A percentile compares a stretch with the other conserved stretches of the same genome.
Conservation (phyloP, 2,329 filamentous ascomycete species). For the Epicoccum nigrum region DNA sequence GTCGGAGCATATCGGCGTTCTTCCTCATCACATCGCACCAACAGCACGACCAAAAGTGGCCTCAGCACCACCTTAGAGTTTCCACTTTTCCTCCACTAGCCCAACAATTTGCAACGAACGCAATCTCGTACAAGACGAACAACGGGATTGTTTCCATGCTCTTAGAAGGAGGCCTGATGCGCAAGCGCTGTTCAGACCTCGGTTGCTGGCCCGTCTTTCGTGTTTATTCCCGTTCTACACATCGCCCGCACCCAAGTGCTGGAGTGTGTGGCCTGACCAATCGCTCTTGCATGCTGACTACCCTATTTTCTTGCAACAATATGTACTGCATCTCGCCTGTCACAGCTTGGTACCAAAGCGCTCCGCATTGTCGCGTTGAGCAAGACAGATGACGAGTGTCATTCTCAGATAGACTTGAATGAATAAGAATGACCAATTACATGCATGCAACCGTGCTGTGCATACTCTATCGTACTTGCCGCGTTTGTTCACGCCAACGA, state of each 20-base stretch:
- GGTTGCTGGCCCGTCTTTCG: background rate
- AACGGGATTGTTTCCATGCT: slow-evolving; percentile 13
- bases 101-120: slow-evolving; percentile 1
- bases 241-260: slow-evolving; percentile 45
- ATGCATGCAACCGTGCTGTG: background rate
- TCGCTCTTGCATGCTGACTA: slow-evolving; percentile 34
- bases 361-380: slow-evolving; percentile 38
- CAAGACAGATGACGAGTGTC: slow-evolving; percentile 39
- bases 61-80: slow-evolving; percentile 15
- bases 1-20: slow-evolving; percentile 42
- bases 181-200: background rate
- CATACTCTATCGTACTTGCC: background rate
- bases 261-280: slow-evolving; percentile 39
- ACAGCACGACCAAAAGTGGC: slow-evolving; percentile 15
- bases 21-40: slow-evolving; percentile 26
- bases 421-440: no score
- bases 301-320: slow-evolving; percentile 11
- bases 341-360: slow-evolving; percentile 38
- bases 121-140: slow-evolving; percentile 4
- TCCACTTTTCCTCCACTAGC: slow-evolving; percentile 12
- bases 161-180: background rate
- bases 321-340: slow-evolving; percentile 32
- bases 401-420: slow-evolving; percentile 5
- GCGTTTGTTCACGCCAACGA: background rate
- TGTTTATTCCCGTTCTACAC: slow-evolving; percentile 24